A percentile compares a stretch with the other conserved stretches of the same genome.
phyloP scores from a whole-genome alignment of 2,329 filamentous ascomycete species.

The Fusarium circinatum region DNA sequence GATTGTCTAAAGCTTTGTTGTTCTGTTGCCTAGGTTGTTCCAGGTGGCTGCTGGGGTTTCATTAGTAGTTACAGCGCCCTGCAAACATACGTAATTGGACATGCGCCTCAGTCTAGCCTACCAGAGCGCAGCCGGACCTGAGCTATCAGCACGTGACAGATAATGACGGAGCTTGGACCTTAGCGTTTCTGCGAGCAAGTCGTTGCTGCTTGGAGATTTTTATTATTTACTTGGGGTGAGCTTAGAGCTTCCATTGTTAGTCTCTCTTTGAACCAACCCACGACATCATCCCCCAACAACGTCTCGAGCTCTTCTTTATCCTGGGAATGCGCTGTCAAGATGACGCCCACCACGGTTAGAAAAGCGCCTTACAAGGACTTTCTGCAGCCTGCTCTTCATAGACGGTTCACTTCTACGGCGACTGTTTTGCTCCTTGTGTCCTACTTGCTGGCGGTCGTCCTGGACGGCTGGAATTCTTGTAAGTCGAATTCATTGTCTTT shows the following conservation, averaged over 20 bases:
- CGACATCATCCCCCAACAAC: conserved; percentile 34
- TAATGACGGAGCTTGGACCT: conserved; percentile 28
- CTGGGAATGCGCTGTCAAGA: conserved; percentile 59
- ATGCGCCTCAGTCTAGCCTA: conserved; percentile 23
- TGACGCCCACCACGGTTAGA: conserved; percentile 65
- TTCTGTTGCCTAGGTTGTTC: conserved; percentile 38
- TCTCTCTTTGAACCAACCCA: conserved; percentile 12
- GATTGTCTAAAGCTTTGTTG: neutral
- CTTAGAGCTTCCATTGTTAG: conserved; percentile 24
- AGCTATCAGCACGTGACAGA: conserved; percentile 47
- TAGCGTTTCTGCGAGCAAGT: conserved; percentile 29
- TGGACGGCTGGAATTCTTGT: conserved; percentile 78
- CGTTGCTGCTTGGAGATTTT: conserved; percentile 51
- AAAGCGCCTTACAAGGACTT: conserved; percentile 83
- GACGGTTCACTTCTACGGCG: conserved; percentile 84
- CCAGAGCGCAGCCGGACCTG: conserved; percentile 31
- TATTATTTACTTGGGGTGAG: conserved; percentile 47
- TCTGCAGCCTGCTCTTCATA: conserved; percentile 86
- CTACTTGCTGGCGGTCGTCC: conserved; percentile 76
- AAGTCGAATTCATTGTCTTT: conserved; percentile 48
- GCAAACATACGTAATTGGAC: conserved; percentile 46
- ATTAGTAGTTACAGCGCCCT: conserved; percentile 17
- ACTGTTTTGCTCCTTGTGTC: conserved; percentile 75
- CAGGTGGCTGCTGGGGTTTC: conserved; percentile 36
- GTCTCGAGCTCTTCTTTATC: conserved; percentile 33